Evolutionary conservation across 192 early-diverging fungal species (phyloP).

Genomic region (Chytriomyces confervae): DNA sequence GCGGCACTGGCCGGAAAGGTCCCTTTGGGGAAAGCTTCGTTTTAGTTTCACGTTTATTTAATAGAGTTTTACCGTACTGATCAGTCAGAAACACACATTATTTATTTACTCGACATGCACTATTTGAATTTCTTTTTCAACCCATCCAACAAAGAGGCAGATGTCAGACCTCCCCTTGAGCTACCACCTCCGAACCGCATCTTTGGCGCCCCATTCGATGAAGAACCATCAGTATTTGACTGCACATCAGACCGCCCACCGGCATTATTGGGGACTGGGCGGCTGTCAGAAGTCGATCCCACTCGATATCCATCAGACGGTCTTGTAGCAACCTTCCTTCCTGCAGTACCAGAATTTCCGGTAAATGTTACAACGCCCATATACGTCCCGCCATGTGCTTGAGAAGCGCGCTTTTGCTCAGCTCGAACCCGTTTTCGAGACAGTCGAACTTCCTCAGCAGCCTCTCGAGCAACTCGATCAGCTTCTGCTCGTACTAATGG

Average conservation of each 20-base stretch:
- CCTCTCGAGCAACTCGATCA: conserved; percentile 76
- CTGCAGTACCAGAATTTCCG: conserved; percentile 73
- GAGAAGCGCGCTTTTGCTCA: conserved; percentile 33
- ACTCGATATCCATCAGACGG: too few relatives aligned
- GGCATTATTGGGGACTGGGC: too few relatives aligned
- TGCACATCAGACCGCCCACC: not conserved
- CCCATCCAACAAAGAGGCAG: conserved; percentile 21
- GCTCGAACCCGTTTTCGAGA: conserved; percentile 70
- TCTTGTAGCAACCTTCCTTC: conserved; percentile 29
- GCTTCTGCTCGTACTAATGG: conserved; percentile 82
- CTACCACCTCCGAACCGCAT: not conserved
- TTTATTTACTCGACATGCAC: not conserved
- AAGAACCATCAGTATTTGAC: not conserved
- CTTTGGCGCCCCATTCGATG: not conserved
- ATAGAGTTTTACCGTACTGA: too few relatives aligned
- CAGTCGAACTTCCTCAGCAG: conserved; percentile 74
- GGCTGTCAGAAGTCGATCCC: too few relatives aligned
- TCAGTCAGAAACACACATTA: too few relatives aligned
- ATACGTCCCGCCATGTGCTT: conserved; percentile 42
- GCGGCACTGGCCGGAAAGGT: conserved; percentile 13
- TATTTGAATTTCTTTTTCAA: conserved; percentile 16
- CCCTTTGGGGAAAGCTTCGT: too few relatives aligned
- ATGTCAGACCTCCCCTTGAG: conserved; percentile 2
- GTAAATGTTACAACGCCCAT: conserved; percentile 91
- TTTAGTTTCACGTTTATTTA: too few relatives aligned